Base-by-base conservation (phyloP, 208 protist species). In the Trypanosomatidae sp. region DNA sequence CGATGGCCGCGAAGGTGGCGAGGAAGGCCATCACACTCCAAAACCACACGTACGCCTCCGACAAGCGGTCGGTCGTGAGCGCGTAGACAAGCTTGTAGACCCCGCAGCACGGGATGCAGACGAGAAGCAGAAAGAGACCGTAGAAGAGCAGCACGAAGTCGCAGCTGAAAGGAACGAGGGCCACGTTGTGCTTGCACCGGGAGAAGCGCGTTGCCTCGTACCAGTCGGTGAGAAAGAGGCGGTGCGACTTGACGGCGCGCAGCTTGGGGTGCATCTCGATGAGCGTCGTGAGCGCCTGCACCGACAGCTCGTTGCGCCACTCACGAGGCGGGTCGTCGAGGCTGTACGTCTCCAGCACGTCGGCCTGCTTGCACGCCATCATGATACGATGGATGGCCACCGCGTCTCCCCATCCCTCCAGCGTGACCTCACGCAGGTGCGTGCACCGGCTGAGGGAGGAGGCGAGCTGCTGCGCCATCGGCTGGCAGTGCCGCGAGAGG, bases 241-340 rank as follows among this genome's bases (percentile, higher is more conserved):
- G 85, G 43, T 91, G 87, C n/a, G 88, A 87, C 77, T 92, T 89
- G 8, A 97, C 86, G 41, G 79, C 79, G 25, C 89, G 83, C 62
- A 97, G 78, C 68, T 88, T 90, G 8, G 93, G 93, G 81, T 97
- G 91, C 93, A 97, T 97, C 84, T 97, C 93, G 70, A 94, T 91
- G 6, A 97, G 80, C 1, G 90, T 95, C 1, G 84, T 84, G 36
- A 97, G 87, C 1, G 93, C 91, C 80, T 97, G 91, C 60, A 97
- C 91, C 33, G 88, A 84, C 0, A 97, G 76, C 77, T 97, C 93
- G 78, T 92, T 94, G 69, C 88, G 89, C 90, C 93, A 97, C 43
- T 88, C 70, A 2, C 89, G 85, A 47, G 84, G 85, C 9, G 79
- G 73, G 68, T 97, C 90, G 71, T 92, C 83, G 6, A 89, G 81